Evolutionary conservation across 2,329 filamentous ascomycete species (phyloP).

Genomic region (Rhinocladiella mackenziei): DNA sequence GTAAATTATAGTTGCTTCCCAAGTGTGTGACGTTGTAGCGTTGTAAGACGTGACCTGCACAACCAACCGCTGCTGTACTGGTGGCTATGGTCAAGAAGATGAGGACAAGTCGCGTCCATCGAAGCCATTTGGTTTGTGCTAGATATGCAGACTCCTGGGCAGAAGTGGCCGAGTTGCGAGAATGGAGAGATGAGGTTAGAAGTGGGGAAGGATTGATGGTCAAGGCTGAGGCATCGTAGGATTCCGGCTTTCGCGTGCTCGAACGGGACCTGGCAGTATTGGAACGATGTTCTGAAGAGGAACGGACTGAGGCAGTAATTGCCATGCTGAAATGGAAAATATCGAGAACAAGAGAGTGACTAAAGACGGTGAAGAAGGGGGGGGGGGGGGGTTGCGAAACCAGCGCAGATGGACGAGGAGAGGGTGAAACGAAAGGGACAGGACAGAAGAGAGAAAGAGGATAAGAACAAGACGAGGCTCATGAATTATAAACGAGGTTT

Average conservation of each 20-base stretch:
- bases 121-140: constrained; percentile 28
- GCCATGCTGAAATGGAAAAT: constrained; percentile 16
- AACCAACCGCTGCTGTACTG: constrained; percentile 35
- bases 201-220: constrained; percentile 19
- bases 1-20: constrained; percentile 35
- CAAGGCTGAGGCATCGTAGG: constrained; percentile 19
- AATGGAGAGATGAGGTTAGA: constrained; percentile 24
- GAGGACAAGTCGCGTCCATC: constrained; percentile 36
- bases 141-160: constrained; percentile 26
- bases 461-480: background rate
- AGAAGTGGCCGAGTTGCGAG: constrained; percentile 25
- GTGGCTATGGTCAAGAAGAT: constrained; percentile 33
- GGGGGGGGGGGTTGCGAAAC: constrained; percentile 6
- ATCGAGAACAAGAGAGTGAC: too few species aligned
- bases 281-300: constrained; percentile 9
- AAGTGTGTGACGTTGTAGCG: constrained; percentile 39
- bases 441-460: background rate
- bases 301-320: constrained; percentile 5
- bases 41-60: constrained; percentile 39
- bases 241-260: constrained; percentile 13
- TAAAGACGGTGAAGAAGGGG: background rate
- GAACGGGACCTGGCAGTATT: constrained; percentile 6
- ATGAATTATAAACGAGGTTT: background rate
- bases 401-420: constrained; percentile 11
- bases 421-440: constrained; percentile 1